Percentiles rank a stretch among this genome's conserved stretches.
These are phyloP conservation scores for Neltuma alba DNA, from an alignment of 306 rosid genomes.

Conservation along the genomic window DNA sequence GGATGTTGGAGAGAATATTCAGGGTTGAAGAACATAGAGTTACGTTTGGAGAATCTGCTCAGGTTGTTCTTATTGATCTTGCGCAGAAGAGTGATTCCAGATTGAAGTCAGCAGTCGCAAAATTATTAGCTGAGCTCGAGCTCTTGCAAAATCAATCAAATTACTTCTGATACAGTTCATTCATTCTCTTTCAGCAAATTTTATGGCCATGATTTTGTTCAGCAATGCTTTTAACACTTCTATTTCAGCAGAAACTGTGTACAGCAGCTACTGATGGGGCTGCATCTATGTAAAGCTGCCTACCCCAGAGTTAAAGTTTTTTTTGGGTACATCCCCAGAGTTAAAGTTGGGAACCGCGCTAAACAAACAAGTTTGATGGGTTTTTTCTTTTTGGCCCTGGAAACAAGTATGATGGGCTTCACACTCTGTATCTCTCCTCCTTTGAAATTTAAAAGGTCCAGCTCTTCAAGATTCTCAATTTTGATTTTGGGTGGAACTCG, in stretches of 20 bases:
- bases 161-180: constrained; percentile 60
- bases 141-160: constrained; percentile 73
- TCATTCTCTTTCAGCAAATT: constrained; percentile 22
- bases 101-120: constrained; percentile 73
- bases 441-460: no score
- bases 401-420: not conserved
- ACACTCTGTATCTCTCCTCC: not conserved
- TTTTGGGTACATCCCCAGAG: no score
- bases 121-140: constrained; percentile 73
- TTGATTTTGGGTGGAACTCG: not conserved
- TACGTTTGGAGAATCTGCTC: constrained; percentile 69
- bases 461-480: not conserved
- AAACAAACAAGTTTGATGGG: not conserved
- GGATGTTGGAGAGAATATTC: constrained; percentile 88
- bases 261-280: not conserved
- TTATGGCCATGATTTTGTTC: constrained; percentile 33
- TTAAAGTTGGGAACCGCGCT: not conserved
- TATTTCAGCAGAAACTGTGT: not conserved
- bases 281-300: constrained; percentile 2
- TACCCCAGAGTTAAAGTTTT: not conserved
- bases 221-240: not conserved
- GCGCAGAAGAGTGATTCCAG: constrained; percentile 74
- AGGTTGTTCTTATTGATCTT: constrained; percentile 79
- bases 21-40: constrained; percentile 60
- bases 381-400: no score